Conservation (phyloP, 768 basidiomycete genomes). For the Agaricus sinodeliciosus region DNA sequence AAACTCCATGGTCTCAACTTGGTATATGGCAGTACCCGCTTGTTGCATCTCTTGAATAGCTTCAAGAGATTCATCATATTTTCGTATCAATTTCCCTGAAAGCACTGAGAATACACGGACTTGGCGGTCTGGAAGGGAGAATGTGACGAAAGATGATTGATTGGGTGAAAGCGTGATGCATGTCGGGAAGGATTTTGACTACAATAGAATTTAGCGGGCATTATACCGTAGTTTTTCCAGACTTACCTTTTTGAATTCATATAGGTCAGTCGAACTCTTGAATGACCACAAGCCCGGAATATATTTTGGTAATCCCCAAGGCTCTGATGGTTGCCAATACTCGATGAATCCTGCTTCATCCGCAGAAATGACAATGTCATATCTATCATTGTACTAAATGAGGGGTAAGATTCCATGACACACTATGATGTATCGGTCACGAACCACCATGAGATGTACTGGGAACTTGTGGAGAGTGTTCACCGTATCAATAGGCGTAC, state of each 20-base stretch:
- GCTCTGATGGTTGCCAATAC: conserved; percentile 90
- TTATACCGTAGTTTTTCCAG: neutral
- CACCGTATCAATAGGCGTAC: conserved; percentile 68
- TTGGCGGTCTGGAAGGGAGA: conserved; percentile 90
- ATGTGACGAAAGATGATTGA: conserved; percentile 84
- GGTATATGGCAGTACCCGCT: conserved; percentile 87
- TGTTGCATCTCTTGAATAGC: conserved; percentile 99
- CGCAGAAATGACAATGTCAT: conserved; percentile 88
- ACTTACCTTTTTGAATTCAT: conserved; percentile 94
- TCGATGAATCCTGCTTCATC: conserved; percentile 95
- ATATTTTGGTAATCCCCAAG: conserved; percentile 78
- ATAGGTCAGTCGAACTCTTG: conserved; percentile 89
- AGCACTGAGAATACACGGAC: conserved; percentile 92
- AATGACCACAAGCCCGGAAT: conserved; percentile 80
- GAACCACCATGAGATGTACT: conserved; percentile 85
- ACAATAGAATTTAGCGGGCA: neutral
- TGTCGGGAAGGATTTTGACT: conserved; percentile 91
- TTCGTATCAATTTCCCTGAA: conserved; percentile 80
- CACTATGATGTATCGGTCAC: conserved; percentile 20
- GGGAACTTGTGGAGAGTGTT: conserved; percentile 79
- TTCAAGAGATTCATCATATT: conserved; percentile 89
- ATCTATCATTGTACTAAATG: conserved; percentile 79
- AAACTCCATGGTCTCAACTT: conserved; percentile 98
- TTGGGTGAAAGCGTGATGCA: conserved; percentile 90
- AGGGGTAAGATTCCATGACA: neutral